These are phyloP conservation scores for Phylloporus sp. DNA, from an alignment of 768 basidiomycete genomes.

Conservation along the genomic window DNA sequence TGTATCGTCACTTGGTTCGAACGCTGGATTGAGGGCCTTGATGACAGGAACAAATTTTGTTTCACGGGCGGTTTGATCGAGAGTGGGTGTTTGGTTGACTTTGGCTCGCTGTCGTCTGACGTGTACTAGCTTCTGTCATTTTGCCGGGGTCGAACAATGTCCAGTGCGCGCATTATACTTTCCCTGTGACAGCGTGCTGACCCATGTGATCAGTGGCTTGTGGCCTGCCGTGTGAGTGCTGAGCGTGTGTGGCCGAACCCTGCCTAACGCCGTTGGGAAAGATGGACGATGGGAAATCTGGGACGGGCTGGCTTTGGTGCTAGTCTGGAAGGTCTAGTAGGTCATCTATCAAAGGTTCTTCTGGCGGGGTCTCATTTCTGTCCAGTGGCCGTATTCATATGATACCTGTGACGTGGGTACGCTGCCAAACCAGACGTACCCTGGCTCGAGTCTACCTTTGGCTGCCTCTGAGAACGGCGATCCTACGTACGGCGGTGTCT, in stretches of 20 bases:
- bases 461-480: conserved; percentile 40
- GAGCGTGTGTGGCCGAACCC: neutral
- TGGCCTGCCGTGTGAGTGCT: conserved; percentile 44
- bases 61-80: conserved; percentile 77
- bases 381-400: conserved; percentile 51
- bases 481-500: conserved; percentile 24
- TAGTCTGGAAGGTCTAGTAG: conserved; percentile 57
- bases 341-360: conserved; percentile 21
- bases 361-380: neutral
- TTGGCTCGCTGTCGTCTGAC: neutral
- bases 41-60: conserved; percentile 61
- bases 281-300: conserved; percentile 54
- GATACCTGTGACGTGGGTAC: conserved; percentile 74
- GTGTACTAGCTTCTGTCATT: conserved; percentile 30
- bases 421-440: conserved; percentile 64
- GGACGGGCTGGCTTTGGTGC: conserved; percentile 52
- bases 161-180: conserved; percentile 18
- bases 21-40: conserved; percentile 1
- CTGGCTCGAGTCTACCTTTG: conserved; percentile 39
- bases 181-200: conserved; percentile 4
- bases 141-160: conserved; percentile 41
- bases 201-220: conserved; percentile 30
- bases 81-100: conserved; percentile 16
- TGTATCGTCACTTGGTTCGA: neutral
- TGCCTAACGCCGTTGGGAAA: conserved; percentile 15